Percentiles rank a stretch among this genome's conserved stretches.
Evolutionary conservation across 2,329 filamentous ascomycete species (phyloP).

Genomic region (Botryotinia narcissicola): DNA sequence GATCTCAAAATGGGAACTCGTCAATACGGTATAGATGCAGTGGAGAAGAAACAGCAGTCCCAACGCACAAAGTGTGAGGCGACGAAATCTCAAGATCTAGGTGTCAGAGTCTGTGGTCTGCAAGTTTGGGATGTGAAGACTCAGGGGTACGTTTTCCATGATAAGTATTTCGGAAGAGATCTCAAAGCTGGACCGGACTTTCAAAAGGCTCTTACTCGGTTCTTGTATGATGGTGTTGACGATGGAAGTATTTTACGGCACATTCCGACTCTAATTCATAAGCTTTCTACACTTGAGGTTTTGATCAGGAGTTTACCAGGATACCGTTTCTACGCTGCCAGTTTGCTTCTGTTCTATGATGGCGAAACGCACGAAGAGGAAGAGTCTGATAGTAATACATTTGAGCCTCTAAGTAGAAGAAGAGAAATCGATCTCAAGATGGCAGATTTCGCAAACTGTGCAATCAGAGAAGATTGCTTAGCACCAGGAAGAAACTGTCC

Average conservation of each 20-base stretch:
- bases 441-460: slow-evolving; percentile 96
- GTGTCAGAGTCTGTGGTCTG: slow-evolving; percentile 90
- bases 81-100: slow-evolving; percentile 87
- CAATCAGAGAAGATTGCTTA: slow-evolving; percentile 77
- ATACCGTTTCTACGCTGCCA: slow-evolving; percentile 94
- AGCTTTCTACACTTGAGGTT: slow-evolving; percentile 76
- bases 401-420: slow-evolving; percentile 39
- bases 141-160: slow-evolving; percentile 87
- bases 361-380: slow-evolving; percentile 63
- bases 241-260: slow-evolving; percentile 77
- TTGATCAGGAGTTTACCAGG: slow-evolving; percentile 78
- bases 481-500: slow-evolving; percentile 65
- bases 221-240: slow-evolving; percentile 86
- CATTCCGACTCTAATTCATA: slow-evolving; percentile 82
- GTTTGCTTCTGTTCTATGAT: slow-evolving; percentile 93
- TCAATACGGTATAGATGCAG: slow-evolving; percentile 91
- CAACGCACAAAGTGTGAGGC: slow-evolving; percentile 89
- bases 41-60: slow-evolving; percentile 86
- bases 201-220: slow-evolving; percentile 80
- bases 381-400: slow-evolving; percentile 43
- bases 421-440: slow-evolving; percentile 87
- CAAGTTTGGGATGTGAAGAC: slow-evolving; percentile 90
- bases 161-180: slow-evolving; percentile 94
- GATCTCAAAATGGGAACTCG: slow-evolving; percentile 98
- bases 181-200: slow-evolving; percentile 87